A percentile compares a stretch with the other conserved stretches of the same genome.
Evolutionary conservation across 164 flowering plant species (phyloP).

Genomic region (Kingdonia uniflora): DNA sequence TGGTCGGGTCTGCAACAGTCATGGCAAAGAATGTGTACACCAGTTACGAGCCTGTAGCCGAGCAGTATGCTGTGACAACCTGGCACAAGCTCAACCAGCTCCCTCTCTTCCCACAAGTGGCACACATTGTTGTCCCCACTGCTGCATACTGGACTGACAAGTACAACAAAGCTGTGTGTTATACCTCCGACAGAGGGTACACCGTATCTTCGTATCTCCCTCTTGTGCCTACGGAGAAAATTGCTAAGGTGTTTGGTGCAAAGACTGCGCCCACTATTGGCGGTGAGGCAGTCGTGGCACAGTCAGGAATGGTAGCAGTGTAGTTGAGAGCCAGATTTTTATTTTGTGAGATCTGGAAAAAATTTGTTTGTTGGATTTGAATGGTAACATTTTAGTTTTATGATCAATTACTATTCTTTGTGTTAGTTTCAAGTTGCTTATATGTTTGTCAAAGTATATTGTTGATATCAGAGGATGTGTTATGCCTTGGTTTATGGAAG

Average conservation of each 20-base stretch:
- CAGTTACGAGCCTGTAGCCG: constrained; percentile 64
- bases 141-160: constrained; percentile 59
- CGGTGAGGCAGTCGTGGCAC: no score
- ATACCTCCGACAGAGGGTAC: constrained; percentile 45
- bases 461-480: no score
- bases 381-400: no score
- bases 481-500: no score
- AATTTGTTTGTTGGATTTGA: no score
- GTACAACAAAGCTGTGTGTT: constrained; percentile 46
- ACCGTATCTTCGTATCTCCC: constrained; percentile 44
- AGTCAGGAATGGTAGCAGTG: no score
- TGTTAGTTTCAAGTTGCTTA: no score
- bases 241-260: constrained; percentile 48
- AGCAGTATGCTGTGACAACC: constrained; percentile 48
- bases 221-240: constrained; percentile 57
- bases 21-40: constrained; percentile 38
- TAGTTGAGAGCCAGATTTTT: no score
- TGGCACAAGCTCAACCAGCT: constrained; percentile 55
- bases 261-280: no score
- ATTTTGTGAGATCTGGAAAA: no score
- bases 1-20: constrained; percentile 39
- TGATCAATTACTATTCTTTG: no score
- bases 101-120: constrained; percentile 59
- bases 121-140: constrained; percentile 51
- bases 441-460: no score